These are phyloP conservation scores for Boletus insuetus DNA, from an alignment of 768 basidiomycete genomes.

Conservation along the genomic window DNA sequence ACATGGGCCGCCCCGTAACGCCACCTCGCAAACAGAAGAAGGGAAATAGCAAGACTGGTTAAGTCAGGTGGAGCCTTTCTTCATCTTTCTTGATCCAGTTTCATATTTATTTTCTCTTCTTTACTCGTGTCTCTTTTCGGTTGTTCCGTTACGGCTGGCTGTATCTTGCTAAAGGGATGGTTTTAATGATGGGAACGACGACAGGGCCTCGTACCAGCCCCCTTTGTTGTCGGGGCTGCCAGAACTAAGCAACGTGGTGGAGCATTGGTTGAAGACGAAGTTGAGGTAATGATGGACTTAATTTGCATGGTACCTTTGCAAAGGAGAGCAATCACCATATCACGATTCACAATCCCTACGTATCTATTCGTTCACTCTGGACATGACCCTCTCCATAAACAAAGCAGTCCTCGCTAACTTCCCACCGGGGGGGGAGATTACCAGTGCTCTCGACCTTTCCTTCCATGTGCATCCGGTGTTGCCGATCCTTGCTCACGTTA, in stretches of 20 bases:
- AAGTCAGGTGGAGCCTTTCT: conserved; percentile 26
- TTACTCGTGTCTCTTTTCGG: conserved; percentile 25
- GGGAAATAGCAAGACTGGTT: conserved; percentile 77
- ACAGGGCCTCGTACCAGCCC: conserved; percentile 11
- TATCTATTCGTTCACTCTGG: conserved; percentile 34
- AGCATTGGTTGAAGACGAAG: conserved; percentile 10
- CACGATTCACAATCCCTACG: conserved; percentile 27
- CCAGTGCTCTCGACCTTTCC: conserved; percentile 4
- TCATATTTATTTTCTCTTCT: conserved; percentile 32
- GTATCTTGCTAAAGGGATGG: conserved; percentile 28
- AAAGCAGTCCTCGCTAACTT: conserved; percentile 17
- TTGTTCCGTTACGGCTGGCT: conserved; percentile 26
- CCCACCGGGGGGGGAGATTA: conserved; percentile 7
- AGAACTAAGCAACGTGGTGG: conserved; percentile 14
- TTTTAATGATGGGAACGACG: conserved; percentile 18
- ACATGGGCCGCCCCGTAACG: conserved; percentile 85
- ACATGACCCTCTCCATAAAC: conserved; percentile 20
- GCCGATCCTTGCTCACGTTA: conserved; percentile 2
- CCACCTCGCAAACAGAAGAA: conserved; percentile 98
- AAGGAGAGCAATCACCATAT: conserved; percentile 21
- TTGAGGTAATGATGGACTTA: conserved; percentile 20
- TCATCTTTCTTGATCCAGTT: conserved; percentile 28
- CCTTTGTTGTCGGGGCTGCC: conserved; percentile 6
- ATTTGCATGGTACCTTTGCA: conserved; percentile 21
- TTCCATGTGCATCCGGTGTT: conserved; percentile 1